A percentile compares a stretch with the other conserved stretches of the same genome.
Conservation (phyloP, 2,329 filamentous ascomycete species). For the Neocucurbitaria cava region DNA sequence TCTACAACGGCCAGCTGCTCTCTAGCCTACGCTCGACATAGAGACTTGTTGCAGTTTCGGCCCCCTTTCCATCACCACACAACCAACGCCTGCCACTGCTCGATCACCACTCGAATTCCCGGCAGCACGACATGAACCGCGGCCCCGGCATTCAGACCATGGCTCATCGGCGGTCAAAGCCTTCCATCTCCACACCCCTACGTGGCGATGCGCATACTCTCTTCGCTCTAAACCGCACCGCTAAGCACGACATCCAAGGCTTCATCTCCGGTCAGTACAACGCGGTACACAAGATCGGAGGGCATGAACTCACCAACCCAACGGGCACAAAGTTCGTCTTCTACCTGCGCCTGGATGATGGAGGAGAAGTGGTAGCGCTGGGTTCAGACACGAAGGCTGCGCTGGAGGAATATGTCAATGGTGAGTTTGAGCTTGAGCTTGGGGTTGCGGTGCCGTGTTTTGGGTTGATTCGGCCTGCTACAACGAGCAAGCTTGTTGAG, state of each 20-base stretch:
- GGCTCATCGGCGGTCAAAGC: not conserved
- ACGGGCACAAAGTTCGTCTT: constrained; percentile 9
- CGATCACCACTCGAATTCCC: not conserved
- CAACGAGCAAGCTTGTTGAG: not conserved
- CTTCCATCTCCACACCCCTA: not conserved
- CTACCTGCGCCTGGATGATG: not conserved
- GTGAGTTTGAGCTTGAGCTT: not conserved
- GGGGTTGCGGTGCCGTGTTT: not conserved
- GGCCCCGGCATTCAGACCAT: not conserved
- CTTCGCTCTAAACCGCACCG: not conserved
- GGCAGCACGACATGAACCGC: not conserved
- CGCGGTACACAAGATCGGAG: not conserved
- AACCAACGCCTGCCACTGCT: not conserved
- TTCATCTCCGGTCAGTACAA: constrained; percentile 1
- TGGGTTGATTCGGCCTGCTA: not conserved
- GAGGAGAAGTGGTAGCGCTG: not conserved
- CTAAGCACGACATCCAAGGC: constrained; percentile 9
- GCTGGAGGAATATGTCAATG: not conserved
- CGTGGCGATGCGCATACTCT: not conserved
- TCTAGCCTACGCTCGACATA: too few species aligned
- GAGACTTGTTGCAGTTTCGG: too few species aligned
- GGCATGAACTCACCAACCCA: constrained; percentile 6
- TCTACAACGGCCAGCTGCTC: too few species aligned
- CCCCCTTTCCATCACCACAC: too few species aligned
- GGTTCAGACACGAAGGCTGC: not conserved